phyloP scores from a whole-genome alignment of 441 rosid genomes.

The Pelargonium myrrhifolium region DNA sequence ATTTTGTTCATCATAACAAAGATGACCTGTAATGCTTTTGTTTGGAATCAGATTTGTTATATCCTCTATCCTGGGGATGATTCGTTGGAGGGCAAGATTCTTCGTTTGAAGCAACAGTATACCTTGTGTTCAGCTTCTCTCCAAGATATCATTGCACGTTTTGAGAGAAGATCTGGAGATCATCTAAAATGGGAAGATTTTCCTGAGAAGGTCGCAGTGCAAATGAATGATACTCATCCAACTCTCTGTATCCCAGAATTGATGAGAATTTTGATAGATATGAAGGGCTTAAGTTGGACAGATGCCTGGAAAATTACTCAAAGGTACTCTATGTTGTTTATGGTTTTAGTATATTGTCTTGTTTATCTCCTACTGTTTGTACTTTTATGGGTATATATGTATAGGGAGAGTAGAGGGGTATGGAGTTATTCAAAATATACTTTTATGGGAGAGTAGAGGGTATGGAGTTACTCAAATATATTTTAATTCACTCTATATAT shows the following conservation, averaged over 20 bases:
- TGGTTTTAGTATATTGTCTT: background rate
- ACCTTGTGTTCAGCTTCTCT: slow-evolving; percentile 94
- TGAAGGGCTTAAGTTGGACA: slow-evolving; percentile 55
- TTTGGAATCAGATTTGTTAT: slow-evolving; percentile 55
- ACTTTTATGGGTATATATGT: too few species aligned
- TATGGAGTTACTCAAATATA: too few species aligned
- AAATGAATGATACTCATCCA: slow-evolving; percentile 89
- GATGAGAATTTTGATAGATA: slow-evolving; percentile 44
- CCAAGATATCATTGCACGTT: slow-evolving; percentile 75
- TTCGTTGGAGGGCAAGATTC: slow-evolving; percentile 73
- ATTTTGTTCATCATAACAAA: background rate
- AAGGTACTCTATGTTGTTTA: slow-evolving; percentile 27
- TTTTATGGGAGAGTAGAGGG: too few species aligned
- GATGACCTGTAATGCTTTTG: slow-evolving; percentile 11
- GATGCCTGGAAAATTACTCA: slow-evolving; percentile 65
- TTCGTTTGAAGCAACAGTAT: slow-evolving; percentile 92
- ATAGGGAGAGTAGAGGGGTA: too few species aligned
- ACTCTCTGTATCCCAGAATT: slow-evolving; percentile 68
- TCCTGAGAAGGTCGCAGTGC: slow-evolving; percentile 87
- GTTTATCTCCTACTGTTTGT: background rate
- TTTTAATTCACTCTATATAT: too few species aligned
- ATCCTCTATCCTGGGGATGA: slow-evolving; percentile 95
- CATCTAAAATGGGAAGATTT: slow-evolving; percentile 63
- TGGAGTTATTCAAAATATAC: too few species aligned
- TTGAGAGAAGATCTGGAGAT: slow-evolving; percentile 73